Conservation (phyloP, 108 stramenopile species). For the Skeletonema tropicum region DNA sequence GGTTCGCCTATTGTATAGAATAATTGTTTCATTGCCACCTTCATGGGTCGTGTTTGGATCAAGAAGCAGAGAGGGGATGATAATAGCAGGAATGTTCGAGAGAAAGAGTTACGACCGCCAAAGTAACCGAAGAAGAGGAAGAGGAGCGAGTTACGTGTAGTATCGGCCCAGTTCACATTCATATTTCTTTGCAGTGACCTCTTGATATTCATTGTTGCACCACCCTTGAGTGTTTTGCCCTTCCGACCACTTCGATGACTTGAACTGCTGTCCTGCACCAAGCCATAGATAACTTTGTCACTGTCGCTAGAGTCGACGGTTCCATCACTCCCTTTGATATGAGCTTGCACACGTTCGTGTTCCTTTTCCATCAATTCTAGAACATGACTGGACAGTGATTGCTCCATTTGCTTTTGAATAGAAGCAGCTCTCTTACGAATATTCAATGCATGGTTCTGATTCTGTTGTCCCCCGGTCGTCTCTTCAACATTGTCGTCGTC, state of each 20-base stretch:
- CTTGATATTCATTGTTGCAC: conserved; percentile 61
- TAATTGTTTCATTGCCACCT: conserved; percentile 72
- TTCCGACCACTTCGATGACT: conserved; percentile 6
- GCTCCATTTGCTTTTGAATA: conserved; percentile 50
- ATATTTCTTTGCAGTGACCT: conserved; percentile 64
- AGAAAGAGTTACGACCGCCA: conserved; percentile 74
- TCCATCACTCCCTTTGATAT: conserved; percentile 14
- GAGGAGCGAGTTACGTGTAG: conserved; percentile 74
- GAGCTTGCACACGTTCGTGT: conserved; percentile 25
- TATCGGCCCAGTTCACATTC: conserved; percentile 83
- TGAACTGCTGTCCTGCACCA: conserved; percentile 9
- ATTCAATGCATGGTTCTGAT: conserved; percentile 35
- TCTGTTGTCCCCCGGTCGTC: conserved; percentile 5
- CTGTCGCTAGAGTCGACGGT: conserved; percentile 6
- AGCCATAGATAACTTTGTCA: conserved; percentile 24
- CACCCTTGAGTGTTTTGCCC: conserved; percentile 51
- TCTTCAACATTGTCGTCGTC: conserved; percentile 16
- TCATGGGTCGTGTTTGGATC: conserved; percentile 81
- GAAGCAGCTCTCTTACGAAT: conserved; percentile 52
- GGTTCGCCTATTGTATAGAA: conserved; percentile 80
- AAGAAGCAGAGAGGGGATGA: conserved; percentile 78
- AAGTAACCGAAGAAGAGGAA: conserved; percentile 88
- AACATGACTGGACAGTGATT: conserved; percentile 34
- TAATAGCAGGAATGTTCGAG: conserved; percentile 61
- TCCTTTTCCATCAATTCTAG: conserved; percentile 37